phyloP scores from a whole-genome alignment of 345 rosid genomes.

The Passiflora organensis region DNA sequence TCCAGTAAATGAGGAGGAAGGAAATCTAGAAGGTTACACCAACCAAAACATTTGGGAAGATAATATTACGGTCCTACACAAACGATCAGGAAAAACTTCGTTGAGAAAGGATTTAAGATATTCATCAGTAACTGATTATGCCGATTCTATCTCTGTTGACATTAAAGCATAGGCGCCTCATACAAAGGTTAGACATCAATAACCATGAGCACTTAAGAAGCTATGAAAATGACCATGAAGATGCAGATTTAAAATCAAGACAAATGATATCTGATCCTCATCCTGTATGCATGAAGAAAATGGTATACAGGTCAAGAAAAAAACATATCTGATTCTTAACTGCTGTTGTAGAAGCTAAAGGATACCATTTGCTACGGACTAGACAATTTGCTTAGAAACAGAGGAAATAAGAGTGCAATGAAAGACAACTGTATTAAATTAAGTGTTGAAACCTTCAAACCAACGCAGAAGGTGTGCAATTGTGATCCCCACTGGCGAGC shows the following conservation, averaged over 20 bases:
- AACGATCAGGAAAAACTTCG: neutral
- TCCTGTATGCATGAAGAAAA: too few relatives aligned
- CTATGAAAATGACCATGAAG: too few relatives aligned
- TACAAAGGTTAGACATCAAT: neutral
- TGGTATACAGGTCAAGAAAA: too few relatives aligned
- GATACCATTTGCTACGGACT: too few relatives aligned
- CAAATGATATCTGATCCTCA: too few relatives aligned
- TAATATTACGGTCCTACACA: too few relatives aligned
- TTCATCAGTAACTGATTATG: neutral
- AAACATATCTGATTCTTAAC: too few relatives aligned
- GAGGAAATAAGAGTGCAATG: neutral
- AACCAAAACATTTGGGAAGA: neutral
- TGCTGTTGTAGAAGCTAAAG: too few relatives aligned
- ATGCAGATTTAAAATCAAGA: too few relatives aligned
- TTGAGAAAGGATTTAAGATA: too few relatives aligned
- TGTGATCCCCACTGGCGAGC: constrained; percentile 82
- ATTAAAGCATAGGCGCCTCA: neutral
- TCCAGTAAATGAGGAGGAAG: neutral
- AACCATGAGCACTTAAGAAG: neutral
- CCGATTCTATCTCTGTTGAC: constrained; percentile 1
- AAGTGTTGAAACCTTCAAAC: constrained; percentile 54
- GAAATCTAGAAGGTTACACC: neutral
- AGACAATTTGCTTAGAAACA: neutral
- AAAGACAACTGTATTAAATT: neutral
- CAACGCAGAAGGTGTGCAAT: constrained; percentile 68